Evolutionary conservation across 371 early-diverging fungal genomes (phyloP).

Genomic region (Blakeslea trispora): DNA sequence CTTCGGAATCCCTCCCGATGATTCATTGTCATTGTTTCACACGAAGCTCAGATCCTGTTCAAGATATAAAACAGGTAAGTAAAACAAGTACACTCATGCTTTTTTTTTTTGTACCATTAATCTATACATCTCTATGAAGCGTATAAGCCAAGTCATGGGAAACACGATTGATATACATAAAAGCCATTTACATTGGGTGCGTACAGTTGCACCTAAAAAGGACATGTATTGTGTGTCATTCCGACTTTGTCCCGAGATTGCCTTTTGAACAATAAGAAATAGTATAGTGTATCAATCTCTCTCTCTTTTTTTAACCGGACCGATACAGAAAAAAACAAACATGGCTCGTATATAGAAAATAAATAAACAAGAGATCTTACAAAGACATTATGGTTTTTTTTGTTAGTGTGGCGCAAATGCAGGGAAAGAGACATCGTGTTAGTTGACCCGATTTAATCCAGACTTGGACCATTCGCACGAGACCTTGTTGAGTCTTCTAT

Average conservation of each 20-base stretch:
- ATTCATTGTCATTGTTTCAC: conserved; percentile 97
- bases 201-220: conserved; percentile 97
- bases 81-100: no score
- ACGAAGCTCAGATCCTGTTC: conserved; percentile 69
- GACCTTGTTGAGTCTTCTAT: no score
- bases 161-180: conserved; percentile 47
- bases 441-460: conserved; percentile 19
- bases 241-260: conserved; percentile 61
- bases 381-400: no score
- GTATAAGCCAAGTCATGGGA: conserved; percentile 59
- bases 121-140: conserved; percentile 27
- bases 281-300: no score
- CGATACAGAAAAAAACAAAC: not conserved
- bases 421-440: conserved; percentile 14
- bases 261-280: conserved; percentile 35
- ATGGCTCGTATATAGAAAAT: not conserved
- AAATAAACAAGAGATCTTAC: no score
- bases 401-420: conserved; percentile 1
- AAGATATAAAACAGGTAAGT: conserved; percentile 68
- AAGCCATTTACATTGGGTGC: conserved; percentile 71
- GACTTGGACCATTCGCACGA: conserved; percentile 16
- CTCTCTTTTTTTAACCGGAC: no score
- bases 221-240: conserved; percentile 96
- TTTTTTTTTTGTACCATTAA: not conserved
- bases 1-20: conserved; percentile 63